Evolutionary conservation across 116 monocot genomes (phyloP), one percentile per base, ranked within the genome.

Genomic region (Phalaenopsis hybrid): DNA sequence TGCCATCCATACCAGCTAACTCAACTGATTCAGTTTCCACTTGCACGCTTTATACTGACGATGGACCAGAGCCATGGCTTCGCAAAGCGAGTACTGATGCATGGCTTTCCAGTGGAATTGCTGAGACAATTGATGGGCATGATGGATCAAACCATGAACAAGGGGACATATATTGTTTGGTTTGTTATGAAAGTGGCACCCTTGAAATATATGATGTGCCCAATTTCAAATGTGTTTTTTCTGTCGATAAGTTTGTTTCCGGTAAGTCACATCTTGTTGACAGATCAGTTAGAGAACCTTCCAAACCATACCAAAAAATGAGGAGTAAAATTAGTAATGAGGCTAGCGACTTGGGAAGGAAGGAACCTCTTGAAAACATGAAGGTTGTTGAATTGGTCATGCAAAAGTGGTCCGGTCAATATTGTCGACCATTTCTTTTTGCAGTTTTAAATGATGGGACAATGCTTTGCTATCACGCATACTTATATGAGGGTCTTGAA

Each of bases 1-100:
- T 85, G 20, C 95, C 95, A 44, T 43, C 89, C 31, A 77, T 88
- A 77, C 86, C 85, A 87, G 70, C 86, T 81, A 88, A 74, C 79
- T 91, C 86, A 80, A 79, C 48, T n/a, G 90, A 95, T 52, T 31
- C 78, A 63, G 78, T 99, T 76, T 82, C 92, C 86, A 81, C 99
- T 57, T 99, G 95, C 87, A 84, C 93, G 20, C 99, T 99, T 82
- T 99, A 99, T 87, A 82, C 87, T 86, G 99, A 99, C 83, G 91
- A 87, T 88, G 99, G 93, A 20, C 95, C 93, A 59, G 93, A 99
- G 25, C 87, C 93, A 78, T 99, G 93, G 95, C 92, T 99, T 28
- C 89, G 87, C 8, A 95, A 93, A 78, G 84, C 99, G 79, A 95
- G 93, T 52, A 93, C 93, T 81, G 99, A 99, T 88, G 99, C 99